Percentiles rank a stretch among this genome's conserved stretches.
phyloP scores from a whole-genome alignment of 768 basidiomycete genomes.

The Auriscalpium vulgare region DNA sequence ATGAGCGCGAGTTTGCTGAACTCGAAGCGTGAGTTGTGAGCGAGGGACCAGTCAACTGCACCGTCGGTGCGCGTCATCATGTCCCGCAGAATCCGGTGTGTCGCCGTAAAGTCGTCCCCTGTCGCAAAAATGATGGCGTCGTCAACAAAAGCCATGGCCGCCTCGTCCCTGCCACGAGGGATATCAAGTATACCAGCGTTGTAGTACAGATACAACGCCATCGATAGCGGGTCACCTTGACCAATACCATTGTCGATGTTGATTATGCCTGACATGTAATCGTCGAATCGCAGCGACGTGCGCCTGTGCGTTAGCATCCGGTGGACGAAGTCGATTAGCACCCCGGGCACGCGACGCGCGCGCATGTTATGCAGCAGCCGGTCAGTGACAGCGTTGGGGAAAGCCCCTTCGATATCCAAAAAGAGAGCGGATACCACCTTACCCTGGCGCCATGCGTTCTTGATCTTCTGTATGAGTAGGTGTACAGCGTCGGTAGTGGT shows the following conservation, averaged over 20 bases:
- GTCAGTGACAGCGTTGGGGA: constrained; percentile 29
- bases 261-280: constrained; percentile 7
- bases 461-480: constrained; percentile 3
- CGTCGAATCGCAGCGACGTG: constrained; percentile 12
- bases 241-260: constrained; percentile 11
- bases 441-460: constrained; percentile 19
- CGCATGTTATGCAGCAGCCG: constrained; percentile 26
- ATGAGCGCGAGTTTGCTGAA: background rate
- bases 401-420: constrained; percentile 37
- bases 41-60: background rate
- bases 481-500: constrained; percentile 4
- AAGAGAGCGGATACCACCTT: constrained; percentile 31
- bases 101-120: constrained; percentile 17
- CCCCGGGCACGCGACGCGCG: constrained; percentile 19
- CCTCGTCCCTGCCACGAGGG: background rate
- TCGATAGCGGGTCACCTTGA: constrained; percentile 20
- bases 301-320: background rate
- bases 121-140: constrained; percentile 15
- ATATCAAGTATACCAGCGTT: constrained; percentile 17
- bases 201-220: constrained; percentile 16
- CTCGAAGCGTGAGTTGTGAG: background rate
- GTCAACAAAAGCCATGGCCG: background rate
- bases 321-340: constrained; percentile 15
- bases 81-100: background rate
- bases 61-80: constrained; percentile 1